Conservation (phyloP, 257 asterid genomes). For the Anisodus acutangulus region DNA sequence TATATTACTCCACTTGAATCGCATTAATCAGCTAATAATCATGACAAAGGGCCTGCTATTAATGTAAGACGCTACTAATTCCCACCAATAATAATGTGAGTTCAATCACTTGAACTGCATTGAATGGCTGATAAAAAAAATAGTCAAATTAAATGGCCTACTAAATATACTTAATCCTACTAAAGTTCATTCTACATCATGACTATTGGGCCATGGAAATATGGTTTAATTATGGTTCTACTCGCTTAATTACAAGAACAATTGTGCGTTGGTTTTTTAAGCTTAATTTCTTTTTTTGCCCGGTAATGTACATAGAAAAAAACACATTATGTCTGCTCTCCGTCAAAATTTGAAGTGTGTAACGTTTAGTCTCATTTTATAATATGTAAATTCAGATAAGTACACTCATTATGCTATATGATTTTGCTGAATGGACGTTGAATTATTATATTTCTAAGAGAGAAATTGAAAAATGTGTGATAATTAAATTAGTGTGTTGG, state of each 20-base stretch:
- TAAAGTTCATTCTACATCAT: background rate
- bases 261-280: background rate
- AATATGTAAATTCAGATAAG: background rate
- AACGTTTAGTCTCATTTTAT: background rate
- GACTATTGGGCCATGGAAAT: constrained; percentile 5
- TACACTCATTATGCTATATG: background rate
- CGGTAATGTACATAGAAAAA: background rate
- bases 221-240: background rate
- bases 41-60: background rate
- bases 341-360: background rate
- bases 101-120: background rate
- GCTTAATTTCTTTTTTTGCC: background rate
- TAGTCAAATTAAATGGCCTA: constrained; percentile 19
- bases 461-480: too few relatives aligned
- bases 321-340: background rate
- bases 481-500: too few relatives aligned
- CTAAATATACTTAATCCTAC: background rate
- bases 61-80: background rate
- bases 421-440: too few relatives aligned
- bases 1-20: background rate
- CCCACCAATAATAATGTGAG: background rate
- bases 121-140: background rate
- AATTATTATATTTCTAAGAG: too few relatives aligned
- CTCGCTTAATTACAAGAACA: background rate
- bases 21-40: background rate